Percentiles rank a stretch among this genome's conserved stretches.
phyloP scores from a whole-genome alignment of 179 eudicot species.

The Drosera spatulata region DNA sequence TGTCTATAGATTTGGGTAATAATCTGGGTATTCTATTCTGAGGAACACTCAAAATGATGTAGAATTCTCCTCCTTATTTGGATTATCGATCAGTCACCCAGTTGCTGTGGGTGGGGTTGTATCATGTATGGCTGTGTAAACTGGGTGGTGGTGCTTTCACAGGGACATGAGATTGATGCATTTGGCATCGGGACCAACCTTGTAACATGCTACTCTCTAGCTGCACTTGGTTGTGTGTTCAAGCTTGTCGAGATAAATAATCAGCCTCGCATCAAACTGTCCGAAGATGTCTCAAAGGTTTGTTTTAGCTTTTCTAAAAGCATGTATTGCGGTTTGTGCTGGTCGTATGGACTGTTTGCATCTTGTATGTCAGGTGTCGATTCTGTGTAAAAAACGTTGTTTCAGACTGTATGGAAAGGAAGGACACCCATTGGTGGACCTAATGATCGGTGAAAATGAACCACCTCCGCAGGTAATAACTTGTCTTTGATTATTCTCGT shows the following conservation, averaged over 20 bases:
- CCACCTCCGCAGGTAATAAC: constrained; percentile 58
- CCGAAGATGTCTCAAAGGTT: constrained; percentile 98
- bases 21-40: too few species aligned
- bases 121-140: background rate
- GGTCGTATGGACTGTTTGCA: constrained; percentile 3
- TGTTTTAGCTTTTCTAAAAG: constrained; percentile 8
- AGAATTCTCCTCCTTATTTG: too few species aligned
- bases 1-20: too few species aligned
- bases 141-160: constrained; percentile 1
- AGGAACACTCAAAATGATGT: too few species aligned
- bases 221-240: constrained; percentile 96
- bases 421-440: too few species aligned
- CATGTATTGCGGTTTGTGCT: background rate
- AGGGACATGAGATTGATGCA: constrained; percentile 98
- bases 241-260: constrained; percentile 93
- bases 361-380: constrained; percentile 57
- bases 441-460: too few species aligned
- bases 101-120: too few species aligned
- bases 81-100: too few species aligned
- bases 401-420: constrained; percentile 73
- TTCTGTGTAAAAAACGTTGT: constrained; percentile 85
- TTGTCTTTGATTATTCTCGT: constrained; percentile 28
- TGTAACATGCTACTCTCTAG: constrained; percentile 96
- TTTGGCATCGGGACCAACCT: constrained; percentile 93
- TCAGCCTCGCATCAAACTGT: constrained; percentile 95